A percentile compares a stretch with the other conserved stretches of the same genome.
These are phyloP conservation scores for Xylaria venustula DNA, from an alignment of 495 filamentous ascomycete species.

Conservation along the genomic window DNA sequence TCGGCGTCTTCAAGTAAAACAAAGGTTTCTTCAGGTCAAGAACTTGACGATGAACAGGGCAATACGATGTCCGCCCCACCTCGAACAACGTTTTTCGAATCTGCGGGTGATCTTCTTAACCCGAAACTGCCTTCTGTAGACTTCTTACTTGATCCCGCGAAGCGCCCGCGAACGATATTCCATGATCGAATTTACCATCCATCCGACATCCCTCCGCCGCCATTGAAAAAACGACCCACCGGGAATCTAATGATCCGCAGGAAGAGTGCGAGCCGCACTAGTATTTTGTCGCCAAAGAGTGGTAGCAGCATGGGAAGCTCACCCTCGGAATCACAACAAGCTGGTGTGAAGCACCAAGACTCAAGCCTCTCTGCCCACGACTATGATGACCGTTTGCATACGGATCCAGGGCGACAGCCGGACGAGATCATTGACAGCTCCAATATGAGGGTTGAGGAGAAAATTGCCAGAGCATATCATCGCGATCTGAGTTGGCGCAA, in stretches of 20 bases:
- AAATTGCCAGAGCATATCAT: constrained; percentile 95
- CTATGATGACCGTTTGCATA: constrained; percentile 36
- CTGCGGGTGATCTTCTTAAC: constrained; percentile 86
- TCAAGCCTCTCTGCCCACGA: constrained; percentile 34
- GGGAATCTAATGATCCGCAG: constrained; percentile 33
- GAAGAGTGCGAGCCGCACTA: constrained; percentile 13
- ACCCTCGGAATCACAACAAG: constrained; percentile 2
- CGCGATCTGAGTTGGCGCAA: constrained; percentile 89
- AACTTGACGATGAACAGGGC: constrained; percentile 38
- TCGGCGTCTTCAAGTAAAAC: constrained; percentile 38
- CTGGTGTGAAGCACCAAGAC: constrained; percentile 23
- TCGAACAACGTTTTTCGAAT: constrained; percentile 89
- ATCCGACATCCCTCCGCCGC: constrained; percentile 84
- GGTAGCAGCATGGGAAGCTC: constrained; percentile 28
- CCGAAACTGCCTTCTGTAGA: constrained; percentile 78
- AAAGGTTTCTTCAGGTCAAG: constrained; percentile 41
- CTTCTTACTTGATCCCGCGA: constrained; percentile 78
- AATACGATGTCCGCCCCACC: constrained; percentile 67
- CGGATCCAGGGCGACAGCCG: constrained; percentile 37
- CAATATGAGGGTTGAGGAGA: constrained; percentile 88
- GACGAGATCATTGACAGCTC: constrained; percentile 51
- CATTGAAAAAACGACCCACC: constrained; percentile 57
- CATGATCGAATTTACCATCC: constrained; percentile 95
- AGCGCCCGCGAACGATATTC: constrained; percentile 89
- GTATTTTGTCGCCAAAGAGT: constrained; percentile 23